These are phyloP conservation scores for Lentinus brumalis DNA, from an alignment of 768 basidiomycete genomes.

Conservation along the genomic window DNA sequence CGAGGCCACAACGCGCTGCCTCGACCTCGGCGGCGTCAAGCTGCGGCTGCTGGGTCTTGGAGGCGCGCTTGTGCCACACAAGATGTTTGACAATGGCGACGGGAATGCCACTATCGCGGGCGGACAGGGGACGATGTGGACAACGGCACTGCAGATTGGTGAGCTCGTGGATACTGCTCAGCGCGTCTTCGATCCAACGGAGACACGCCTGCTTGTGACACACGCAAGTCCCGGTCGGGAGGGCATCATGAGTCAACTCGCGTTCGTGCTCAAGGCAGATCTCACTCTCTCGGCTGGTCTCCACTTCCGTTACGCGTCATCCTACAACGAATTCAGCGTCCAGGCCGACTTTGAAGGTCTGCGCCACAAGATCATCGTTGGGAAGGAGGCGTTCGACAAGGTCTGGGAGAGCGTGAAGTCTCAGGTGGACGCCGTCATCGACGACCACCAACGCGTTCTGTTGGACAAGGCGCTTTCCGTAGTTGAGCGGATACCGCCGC, in stretches of 20 bases:
- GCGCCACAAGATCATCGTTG: conserved; percentile 72
- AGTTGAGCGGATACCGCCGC: conserved; percentile 73
- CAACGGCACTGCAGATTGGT: conserved; percentile 94
- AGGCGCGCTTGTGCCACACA: conserved; percentile 92
- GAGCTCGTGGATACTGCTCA: conserved; percentile 98
- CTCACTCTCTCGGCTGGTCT: conserved; percentile 92
- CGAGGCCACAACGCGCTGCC: conserved; percentile 90
- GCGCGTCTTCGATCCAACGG: conserved; percentile 87
- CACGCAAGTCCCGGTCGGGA: conserved; percentile 93
- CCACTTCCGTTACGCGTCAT: conserved; percentile 95
- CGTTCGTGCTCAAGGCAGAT: conserved; percentile 90
- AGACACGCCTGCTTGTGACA: conserved; percentile 91
- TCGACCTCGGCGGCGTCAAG: conserved; percentile 92
- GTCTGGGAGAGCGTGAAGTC: conserved; percentile 94
- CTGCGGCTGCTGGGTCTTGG: conserved; percentile 94
- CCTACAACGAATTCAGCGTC: conserved; percentile 96
- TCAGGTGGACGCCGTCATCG: conserved; percentile 90
- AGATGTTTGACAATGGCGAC: conserved; percentile 93
- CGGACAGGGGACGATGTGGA: conserved; percentile 98
- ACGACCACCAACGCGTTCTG: conserved; percentile 84
- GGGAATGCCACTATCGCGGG: conserved; percentile 97
- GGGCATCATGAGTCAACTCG: conserved; percentile 88
- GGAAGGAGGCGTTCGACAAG: conserved; percentile 83
- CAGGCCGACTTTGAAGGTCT: conserved; percentile 89
- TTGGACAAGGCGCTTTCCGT: conserved; percentile 89